Percentiles rank a stretch among this genome's conserved stretches.
Conservation (phyloP, 73 alveolate genomes). For the Urostyla sp. region DNA sequence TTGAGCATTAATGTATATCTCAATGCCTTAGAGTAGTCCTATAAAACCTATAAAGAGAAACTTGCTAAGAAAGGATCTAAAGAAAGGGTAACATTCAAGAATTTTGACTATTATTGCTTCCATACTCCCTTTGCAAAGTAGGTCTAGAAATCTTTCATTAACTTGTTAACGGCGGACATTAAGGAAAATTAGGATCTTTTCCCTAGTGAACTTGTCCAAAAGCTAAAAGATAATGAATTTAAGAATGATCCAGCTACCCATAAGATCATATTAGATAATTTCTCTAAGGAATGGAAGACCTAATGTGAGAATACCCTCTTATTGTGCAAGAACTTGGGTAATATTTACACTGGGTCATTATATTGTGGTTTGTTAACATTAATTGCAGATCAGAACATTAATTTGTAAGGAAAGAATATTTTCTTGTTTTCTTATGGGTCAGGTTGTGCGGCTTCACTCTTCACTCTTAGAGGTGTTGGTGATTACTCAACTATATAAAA, state of each 20-base stretch:
- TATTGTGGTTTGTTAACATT: constrained; percentile 86
- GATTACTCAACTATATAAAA: constrained; percentile 63
- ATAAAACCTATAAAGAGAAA: constrained; percentile 74
- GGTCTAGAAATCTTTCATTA: constrained; percentile 92
- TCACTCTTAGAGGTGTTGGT: constrained; percentile 69
- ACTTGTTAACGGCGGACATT: constrained; percentile 72
- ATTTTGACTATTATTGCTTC: constrained; percentile 89
- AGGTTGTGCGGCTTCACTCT: constrained; percentile 98
- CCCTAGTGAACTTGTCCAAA: constrained; percentile 14
- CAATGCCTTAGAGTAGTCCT: constrained; percentile 87
- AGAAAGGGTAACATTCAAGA: constrained; percentile 63
- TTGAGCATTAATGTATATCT: constrained; percentile 86
- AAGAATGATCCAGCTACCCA: constrained; percentile 8
- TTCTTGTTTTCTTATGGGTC: constrained; percentile 97
- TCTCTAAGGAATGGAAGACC: constrained; percentile 74
- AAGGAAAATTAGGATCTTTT: constrained; percentile 23
- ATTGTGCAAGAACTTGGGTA: constrained; percentile 91
- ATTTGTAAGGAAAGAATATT: constrained; percentile 84
- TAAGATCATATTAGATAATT: constrained; percentile 54
- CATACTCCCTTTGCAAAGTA: constrained; percentile 96
- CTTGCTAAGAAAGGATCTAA: constrained; percentile 7
- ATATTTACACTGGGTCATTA: constrained; percentile 94
- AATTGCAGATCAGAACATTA: constrained; percentile 78
- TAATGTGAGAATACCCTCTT: constrained; percentile 87
- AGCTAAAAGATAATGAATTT: constrained; percentile 56